Conservation (phyloP, 2,329 filamentous ascomycete genomes). For the Hirsutella minnesotensis region DNA sequence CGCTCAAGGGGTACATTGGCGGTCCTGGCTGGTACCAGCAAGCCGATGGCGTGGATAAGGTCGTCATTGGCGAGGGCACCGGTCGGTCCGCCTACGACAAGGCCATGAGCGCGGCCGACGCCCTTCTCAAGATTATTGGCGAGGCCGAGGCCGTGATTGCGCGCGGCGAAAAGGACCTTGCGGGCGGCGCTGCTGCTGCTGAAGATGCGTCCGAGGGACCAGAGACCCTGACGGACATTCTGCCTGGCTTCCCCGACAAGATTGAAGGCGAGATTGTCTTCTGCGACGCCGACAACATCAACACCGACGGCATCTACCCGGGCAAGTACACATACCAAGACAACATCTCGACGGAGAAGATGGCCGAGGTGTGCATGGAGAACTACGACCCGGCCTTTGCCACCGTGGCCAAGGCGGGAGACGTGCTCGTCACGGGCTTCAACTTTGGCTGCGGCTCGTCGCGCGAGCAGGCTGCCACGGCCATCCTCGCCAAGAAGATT, state of each 20-base stretch:
- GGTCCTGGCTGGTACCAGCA: slow-evolving; percentile 70
- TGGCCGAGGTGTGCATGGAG: slow-evolving; percentile 86
- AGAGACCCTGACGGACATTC: slow-evolving; percentile 7
- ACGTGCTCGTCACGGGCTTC: slow-evolving; percentile 76
- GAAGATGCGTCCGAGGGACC: background rate
- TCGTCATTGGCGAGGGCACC: slow-evolving; percentile 59
- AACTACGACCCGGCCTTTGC: slow-evolving; percentile 77
- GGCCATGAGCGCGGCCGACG: slow-evolving; percentile 55
- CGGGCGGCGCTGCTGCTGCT: background rate
- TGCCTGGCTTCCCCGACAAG: slow-evolving; percentile 64
- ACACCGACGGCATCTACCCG: slow-evolving; percentile 88
- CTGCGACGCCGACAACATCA: slow-evolving; percentile 69
- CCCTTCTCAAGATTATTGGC: slow-evolving; percentile 57
- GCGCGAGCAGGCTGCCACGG: slow-evolving; percentile 76
- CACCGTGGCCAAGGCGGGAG: slow-evolving; percentile 49
- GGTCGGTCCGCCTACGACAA: slow-evolving; percentile 52
- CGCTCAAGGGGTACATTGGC: slow-evolving; percentile 57
- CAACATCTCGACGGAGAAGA: slow-evolving; percentile 59
- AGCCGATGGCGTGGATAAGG: slow-evolving; percentile 55
- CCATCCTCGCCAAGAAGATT: slow-evolving; percentile 70
- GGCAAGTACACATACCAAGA: slow-evolving; percentile 92
- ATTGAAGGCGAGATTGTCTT: slow-evolving; percentile 82
- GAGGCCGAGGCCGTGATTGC: slow-evolving; percentile 54
- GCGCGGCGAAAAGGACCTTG: slow-evolving; percentile 35
- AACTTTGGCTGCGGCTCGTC: slow-evolving; percentile 81